Evolutionary conservation across 1,284 basidiomycete species (phyloP), one percentile per base, ranked within the genome.

Genomic region (Trichosporon sp.): DNA sequence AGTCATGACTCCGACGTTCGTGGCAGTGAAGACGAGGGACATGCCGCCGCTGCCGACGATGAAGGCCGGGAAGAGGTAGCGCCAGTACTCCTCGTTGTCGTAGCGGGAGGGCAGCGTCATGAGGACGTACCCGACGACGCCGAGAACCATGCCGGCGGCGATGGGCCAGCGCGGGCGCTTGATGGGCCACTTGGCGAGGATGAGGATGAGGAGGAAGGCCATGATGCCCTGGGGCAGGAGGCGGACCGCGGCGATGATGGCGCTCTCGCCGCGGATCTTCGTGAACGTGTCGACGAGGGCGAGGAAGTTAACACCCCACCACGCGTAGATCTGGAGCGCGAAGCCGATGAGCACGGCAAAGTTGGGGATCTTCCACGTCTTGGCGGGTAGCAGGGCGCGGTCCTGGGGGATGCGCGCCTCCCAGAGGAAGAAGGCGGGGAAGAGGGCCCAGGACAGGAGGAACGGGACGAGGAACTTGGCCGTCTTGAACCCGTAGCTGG

Each of bases 401-500:
- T 66, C 68, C 15, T 77, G 72, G 12, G 73, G 71, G n/a, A 81
- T 68, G 1, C 68, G 62, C 1, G 72, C 68, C 47, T 81, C 77
- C 75, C 75, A 80, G 53, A 78, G 44, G 70, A 78, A 78, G 68
- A 75, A 79, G 60, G 71, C 69, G 51, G 77, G 69, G 56, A 78
- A 81, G 65, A 82, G 67, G 31, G 76, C 70, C 64, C 70, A 76
- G 5, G 76, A 74, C 25, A 82, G 73, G 15, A 83, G 72, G 75
- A 83, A 79, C 11, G 81, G 81, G 0, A 78, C 80, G 69, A 83
- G 76, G 78, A 83, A 83, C 11, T 70, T 65, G 7, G 80, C 73
- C 12, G 68, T 82, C 63, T 73, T 75, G 72, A 73, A 83, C 2
- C 79, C 81, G 71, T 79, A 75, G 1, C 75, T 73, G 2, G 80